These are phyloP conservation scores for Piromyces sp. DNA, from an alignment of 192 early-diverging fungal genomes.

Conservation along the genomic window DNA sequence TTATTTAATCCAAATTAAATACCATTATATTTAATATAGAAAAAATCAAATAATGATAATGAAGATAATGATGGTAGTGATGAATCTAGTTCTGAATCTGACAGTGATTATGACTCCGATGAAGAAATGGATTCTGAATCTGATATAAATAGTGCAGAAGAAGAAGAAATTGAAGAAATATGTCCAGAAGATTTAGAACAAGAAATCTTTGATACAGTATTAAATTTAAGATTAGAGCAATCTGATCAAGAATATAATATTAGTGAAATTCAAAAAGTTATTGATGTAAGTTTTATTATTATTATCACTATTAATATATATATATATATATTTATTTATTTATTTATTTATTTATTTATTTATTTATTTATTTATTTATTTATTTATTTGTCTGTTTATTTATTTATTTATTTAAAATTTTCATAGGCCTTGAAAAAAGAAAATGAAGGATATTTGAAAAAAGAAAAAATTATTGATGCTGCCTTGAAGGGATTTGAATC, in stretches of 20 bases:
- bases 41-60: slow-evolving; percentile 13
- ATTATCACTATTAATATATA: too few relatives aligned
- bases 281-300: slow-evolving; percentile 21
- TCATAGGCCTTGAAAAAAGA: slow-evolving; percentile 42
- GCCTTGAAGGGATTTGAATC: slow-evolving; percentile 23
- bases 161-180: slow-evolving; percentile 16
- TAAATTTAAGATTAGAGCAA: slow-evolving; percentile 23
- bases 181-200: slow-evolving; percentile 36
- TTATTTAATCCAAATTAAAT: too few relatives aligned
- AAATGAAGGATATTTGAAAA: slow-evolving; percentile 38
- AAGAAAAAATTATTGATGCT: slow-evolving; percentile 35
- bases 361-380: too few relatives aligned
- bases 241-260: slow-evolving; percentile 37
- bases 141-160: slow-evolving; percentile 11
- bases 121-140: slow-evolving; percentile 15
- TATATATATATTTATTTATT: too few relatives aligned
- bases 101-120: slow-evolving; percentile 9
- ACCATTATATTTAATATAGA: slow-evolving; percentile 3
- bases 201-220: slow-evolving; percentile 11
- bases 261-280: slow-evolving; percentile 37
- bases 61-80: slow-evolving; percentile 29
- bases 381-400: too few relatives aligned
- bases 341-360: too few relatives aligned
- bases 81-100: slow-evolving; percentile 10
- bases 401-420: too few relatives aligned